phyloP scores from a whole-genome alignment of 2,329 filamentous ascomycete species.

The Aspergillus quadrilineatus region DNA sequence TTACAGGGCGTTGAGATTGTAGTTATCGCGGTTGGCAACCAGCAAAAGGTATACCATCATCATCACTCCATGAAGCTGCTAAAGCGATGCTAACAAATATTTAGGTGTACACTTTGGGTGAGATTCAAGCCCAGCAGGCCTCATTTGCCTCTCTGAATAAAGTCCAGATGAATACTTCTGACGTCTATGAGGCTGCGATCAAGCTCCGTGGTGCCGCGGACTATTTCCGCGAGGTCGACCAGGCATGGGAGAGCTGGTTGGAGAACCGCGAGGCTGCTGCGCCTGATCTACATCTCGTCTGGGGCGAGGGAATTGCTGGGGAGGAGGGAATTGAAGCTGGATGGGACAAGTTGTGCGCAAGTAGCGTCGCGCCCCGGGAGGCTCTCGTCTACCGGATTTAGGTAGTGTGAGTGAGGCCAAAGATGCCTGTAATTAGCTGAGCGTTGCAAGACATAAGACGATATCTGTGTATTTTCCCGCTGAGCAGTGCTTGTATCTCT shows the following conservation, averaged over 20 bases:
- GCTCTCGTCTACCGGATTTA: conserved; percentile 17
- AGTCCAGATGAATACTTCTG: not conserved
- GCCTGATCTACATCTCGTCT: conserved; percentile 17
- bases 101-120: not conserved
- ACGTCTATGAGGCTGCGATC: not conserved
- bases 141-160: not conserved
- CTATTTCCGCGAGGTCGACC: not conserved
- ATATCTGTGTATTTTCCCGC: too few species aligned
- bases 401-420: too few species aligned
- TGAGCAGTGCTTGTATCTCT: too few species aligned
- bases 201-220: not conserved
- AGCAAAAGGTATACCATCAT: conserved; percentile 17
- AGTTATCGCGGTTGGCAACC: conserved; percentile 17
- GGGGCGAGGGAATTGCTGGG: conserved; percentile 10
- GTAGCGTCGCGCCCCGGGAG: conserved; percentile 14
- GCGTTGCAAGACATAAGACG: too few species aligned
- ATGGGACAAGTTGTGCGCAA: conserved; percentile 10
- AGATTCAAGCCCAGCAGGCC: not conserved
- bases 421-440: too few species aligned
- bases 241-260: conserved; percentile 15
- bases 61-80: not conserved
- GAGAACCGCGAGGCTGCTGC: conserved; percentile 9
- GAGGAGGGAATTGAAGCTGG: conserved; percentile 18
- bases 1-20: conserved; percentile 9
- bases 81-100: not conserved